phyloP scores from a whole-genome alignment of 176 grass and related monocot genomes.

The Oryza punctata region DNA sequence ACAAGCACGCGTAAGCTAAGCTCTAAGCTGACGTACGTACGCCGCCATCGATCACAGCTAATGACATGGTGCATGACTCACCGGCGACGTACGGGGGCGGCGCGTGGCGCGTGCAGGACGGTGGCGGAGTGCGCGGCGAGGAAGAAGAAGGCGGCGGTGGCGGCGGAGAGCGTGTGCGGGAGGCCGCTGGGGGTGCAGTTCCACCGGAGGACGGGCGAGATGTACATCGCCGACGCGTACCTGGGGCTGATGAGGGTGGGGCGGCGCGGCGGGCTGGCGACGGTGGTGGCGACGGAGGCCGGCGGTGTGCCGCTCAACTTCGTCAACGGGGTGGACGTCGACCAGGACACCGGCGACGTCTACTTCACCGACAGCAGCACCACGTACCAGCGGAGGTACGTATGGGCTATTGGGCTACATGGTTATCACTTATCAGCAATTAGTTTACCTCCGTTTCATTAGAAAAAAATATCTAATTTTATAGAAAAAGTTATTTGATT shows the following conservation, averaged over 20 bases:
- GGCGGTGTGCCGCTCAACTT: conserved; percentile 73
- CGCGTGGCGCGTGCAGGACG: conserved; percentile 11
- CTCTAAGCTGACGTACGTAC: no score
- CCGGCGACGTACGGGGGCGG: no score
- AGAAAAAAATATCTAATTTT: no score
- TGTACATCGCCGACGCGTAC: conserved; percentile 95
- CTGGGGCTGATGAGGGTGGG: conserved; percentile 67
- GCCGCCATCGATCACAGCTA: background rate
- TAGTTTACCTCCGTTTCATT: no score
- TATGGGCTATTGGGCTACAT: no score
- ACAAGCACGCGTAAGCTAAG: conserved; percentile 48
- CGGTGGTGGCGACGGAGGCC: conserved; percentile 54
- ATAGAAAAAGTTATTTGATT: no score
- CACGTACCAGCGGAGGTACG: conserved; percentile 54
- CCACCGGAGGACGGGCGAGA: conserved; percentile 54
- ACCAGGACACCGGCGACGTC: conserved; percentile 76
- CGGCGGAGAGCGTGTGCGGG: conserved; percentile 76
- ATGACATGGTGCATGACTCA: background rate
- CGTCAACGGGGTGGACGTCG: conserved; percentile 79
- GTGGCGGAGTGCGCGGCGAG: conserved; percentile 42
- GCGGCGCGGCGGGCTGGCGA: conserved; percentile 52
- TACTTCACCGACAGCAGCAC: conserved; percentile 95
- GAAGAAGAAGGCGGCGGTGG: conserved; percentile 22
- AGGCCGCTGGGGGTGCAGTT: conserved; percentile 86
- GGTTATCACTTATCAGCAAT: no score